Evolutionary conservation across 768 basidiomycete species (phyloP), one percentile per base, ranked within the genome.

Genomic region (Pilatotrama ljubarskyi): DNA sequence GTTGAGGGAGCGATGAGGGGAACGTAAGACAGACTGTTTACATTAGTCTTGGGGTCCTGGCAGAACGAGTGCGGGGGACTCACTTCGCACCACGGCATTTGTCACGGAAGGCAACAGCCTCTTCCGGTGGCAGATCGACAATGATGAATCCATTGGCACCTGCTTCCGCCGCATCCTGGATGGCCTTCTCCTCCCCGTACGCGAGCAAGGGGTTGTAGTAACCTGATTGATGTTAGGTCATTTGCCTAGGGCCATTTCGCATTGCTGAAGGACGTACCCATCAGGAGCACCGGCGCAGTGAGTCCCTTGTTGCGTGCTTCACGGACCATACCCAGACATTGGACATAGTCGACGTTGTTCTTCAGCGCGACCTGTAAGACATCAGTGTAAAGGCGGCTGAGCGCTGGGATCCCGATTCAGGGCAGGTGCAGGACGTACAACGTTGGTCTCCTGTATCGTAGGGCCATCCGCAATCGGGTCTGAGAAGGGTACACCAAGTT

Each of bases 71-170:
- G 15, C 10, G 18, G 38, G 4, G 5, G 18, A 80, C 91, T 67
- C 69, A 97, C 96, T 85, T 84, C 37, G 86, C 80, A 61, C 80
- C 84, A 17, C 83, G 80, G 73, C 97, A 98, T 71, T 95, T 93
- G 66, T 88, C 83, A 38, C 95, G 84, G 81, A 99, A 98, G 24
- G 81, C 76, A 63, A 95, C 76, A 29, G 97, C 95, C 74, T 99
- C 97, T 75, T 98, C 95, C 14, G 97, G 97, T 35, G 97, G 97
- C 26, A 98, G 85, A 72, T 99, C 97, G 24, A 98, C 95, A 76
- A 99, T 86, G 66, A 98, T 95, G 71, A 95, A 99, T 1, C 97
- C 97, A 72, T 96, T 98, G 0, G 93, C 97, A 15, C 96, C 96
- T 17, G 93, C 94, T 58, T 87, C 86, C 46, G 77, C 81, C 2